These are phyloP conservation scores for Leccinum solheimii DNA, from an alignment of 1,284 basidiomycete species.

Conservation along the genomic window DNA sequence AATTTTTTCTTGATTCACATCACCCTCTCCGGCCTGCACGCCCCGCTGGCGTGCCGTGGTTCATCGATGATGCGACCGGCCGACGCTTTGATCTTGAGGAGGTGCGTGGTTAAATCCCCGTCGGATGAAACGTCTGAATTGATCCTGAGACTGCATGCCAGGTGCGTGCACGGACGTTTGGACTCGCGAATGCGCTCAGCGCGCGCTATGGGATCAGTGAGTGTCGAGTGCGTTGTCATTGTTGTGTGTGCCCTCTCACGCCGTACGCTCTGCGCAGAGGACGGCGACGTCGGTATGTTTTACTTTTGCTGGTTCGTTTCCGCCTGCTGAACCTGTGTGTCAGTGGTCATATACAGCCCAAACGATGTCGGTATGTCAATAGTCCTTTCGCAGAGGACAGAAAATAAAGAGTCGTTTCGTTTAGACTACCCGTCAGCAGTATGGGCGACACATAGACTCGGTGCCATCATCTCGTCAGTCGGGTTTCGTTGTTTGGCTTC, in stretches of 20 bases:
- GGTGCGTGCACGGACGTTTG: conserved; percentile 52
- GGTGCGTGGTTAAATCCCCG: conserved; percentile 37
- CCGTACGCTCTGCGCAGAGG: conserved; percentile 17
- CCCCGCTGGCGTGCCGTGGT: conserved; percentile 50
- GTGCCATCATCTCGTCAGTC: conserved; percentile 63
- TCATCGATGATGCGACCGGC: conserved; percentile 66
- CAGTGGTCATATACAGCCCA: conserved; percentile 68
- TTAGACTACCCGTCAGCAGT: conserved; percentile 69
- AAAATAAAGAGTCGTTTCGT: background rate
- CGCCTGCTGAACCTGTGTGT: conserved; percentile 8
- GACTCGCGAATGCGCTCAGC: conserved; percentile 62
- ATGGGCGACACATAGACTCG: conserved; percentile 71
- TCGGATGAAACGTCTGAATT: background rate
- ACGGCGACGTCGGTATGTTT: conserved; percentile 52
- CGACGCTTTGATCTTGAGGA: conserved; percentile 48
- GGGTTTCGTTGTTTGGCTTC: background rate
- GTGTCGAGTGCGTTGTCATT: conserved; percentile 21
- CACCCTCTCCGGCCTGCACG: conserved; percentile 51
- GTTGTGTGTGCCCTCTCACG: conserved; percentile 3
- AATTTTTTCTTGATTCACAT: conserved; percentile 66
- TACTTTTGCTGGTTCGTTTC: background rate
- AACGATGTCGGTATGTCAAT: conserved; percentile 61
- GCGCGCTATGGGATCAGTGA: conserved; percentile 58
- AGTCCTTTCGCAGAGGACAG: conserved; percentile 7
- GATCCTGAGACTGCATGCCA: conserved; percentile 20